Conservation (phyloP, 2,329 filamentous ascomycete species). For the Curvularia lunata region DNA sequence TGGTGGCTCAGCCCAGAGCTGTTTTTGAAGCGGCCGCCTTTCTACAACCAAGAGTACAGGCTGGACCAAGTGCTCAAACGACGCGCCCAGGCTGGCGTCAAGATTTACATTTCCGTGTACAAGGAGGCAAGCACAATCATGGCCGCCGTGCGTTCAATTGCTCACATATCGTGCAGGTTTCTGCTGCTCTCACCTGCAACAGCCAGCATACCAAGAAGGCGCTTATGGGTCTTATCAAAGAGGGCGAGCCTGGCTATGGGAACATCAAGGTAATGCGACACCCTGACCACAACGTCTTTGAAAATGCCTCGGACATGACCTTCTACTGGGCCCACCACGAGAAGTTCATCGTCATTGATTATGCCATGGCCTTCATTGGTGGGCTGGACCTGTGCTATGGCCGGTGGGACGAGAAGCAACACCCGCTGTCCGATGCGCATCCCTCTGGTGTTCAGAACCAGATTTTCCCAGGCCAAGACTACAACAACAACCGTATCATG, state of each 20-base stretch:
- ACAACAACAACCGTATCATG: slow-evolving; percentile 96
- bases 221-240: slow-evolving; percentile 78
- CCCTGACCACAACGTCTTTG: slow-evolving; percentile 92
- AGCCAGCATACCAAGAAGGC: slow-evolving; percentile 91
- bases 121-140: slow-evolving; percentile 66
- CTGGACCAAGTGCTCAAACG: slow-evolving; percentile 87
- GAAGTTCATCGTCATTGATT: slow-evolving; percentile 96
- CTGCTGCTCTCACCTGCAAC: slow-evolving; percentile 77
- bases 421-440: slow-evolving; percentile 85
- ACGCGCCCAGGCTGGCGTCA: slow-evolving; percentile 87
- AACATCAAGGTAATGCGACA: slow-evolving; percentile 92
- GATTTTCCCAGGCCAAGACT: slow-evolving; percentile 94
- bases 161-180: slow-evolving; percentile 34
- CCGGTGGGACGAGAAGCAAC: slow-evolving; percentile 87
- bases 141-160: too few relatives aligned
- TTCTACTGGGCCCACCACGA: slow-evolving; percentile 99
- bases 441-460: slow-evolving; percentile 82
- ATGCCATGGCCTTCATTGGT: slow-evolving; percentile 87
- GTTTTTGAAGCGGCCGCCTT: slow-evolving; percentile 83
- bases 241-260: slow-evolving; percentile 79
- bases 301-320: slow-evolving; percentile 94
- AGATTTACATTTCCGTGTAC: slow-evolving; percentile 93
- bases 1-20: slow-evolving; percentile 96
- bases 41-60: slow-evolving; percentile 81
- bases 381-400: slow-evolving; percentile 96